Evolutionary conservation across 345 rosid species (phyloP), one percentile per base, ranked within the genome.

Genomic region (Punica granatum): DNA sequence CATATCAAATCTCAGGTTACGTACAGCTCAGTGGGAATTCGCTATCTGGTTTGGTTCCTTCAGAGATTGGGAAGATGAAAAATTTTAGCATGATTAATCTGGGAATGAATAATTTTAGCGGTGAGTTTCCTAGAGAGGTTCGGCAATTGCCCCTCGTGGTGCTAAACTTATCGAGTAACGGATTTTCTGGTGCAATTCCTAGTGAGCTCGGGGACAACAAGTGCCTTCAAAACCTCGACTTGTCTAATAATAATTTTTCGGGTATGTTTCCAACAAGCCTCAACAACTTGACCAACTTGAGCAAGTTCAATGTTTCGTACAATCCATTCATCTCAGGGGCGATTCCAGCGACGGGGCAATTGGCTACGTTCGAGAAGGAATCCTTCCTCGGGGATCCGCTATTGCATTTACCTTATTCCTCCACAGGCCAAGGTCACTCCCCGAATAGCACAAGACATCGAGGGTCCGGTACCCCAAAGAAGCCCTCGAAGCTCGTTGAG

Each of bases 301-400:
- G 75, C 75, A 86, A 87, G 84, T 90, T 93, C 80, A 90, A 93
- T 74, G 79, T 93, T 77, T 93, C 98, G 13, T 87, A 71, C 81
- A 93, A 93, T 81, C 92, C 85, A 7, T 43, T 78, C 13, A 82
- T 93, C 59, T 79, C 92, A 0, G 98, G 98, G 0, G 44, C 48
- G 63, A 72, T 90, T 65, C 94, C 98, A 18, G 31, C 77, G 26
- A 87, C 90, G 0, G 98, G 98, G 56, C 97, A 90, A 69, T 69
- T 93, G 61, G 75, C 83, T 35, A 93, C 98, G 1, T 78, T 93
- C 46, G 98, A 88, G 32, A 70, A 79, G 69, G 87, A 81, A 0
- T 88, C 96, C 23, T 93, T 79, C 76, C 83, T 90, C 19, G 98
- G 97, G 19, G 78, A 87, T 75, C 97, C 98, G 3, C 71, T 72